phyloP scores from a whole-genome alignment of 345 rosid species.

The Carallia brachiata region DNA sequence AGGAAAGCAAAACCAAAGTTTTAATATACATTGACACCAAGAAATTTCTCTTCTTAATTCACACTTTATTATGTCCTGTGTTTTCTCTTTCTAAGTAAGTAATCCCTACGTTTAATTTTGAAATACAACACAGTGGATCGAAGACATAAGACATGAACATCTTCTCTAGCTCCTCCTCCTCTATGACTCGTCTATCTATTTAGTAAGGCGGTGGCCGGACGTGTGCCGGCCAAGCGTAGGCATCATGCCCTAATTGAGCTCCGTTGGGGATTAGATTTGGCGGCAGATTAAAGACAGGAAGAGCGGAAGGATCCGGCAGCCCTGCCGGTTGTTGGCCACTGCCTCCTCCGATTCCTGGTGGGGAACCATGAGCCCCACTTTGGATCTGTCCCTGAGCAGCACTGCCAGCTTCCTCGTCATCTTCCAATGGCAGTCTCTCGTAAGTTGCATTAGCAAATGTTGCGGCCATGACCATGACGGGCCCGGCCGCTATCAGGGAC shows the following conservation, averaged over 20 bases:
- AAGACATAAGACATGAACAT: neutral
- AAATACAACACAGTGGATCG: constrained; percentile 2
- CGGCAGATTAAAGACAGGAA: constrained; percentile 55
- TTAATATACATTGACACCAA: constrained; percentile 17
- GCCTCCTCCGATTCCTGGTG: constrained; percentile 41
- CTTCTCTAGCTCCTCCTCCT: neutral
- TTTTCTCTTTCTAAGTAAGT: neutral
- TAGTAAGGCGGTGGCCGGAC: constrained; percentile 58
- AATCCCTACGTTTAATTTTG: constrained; percentile 1
- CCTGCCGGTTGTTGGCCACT: constrained; percentile 37
- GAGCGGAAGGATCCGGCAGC: constrained; percentile 48
- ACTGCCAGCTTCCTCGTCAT: constrained; percentile 48
- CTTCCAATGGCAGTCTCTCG: constrained; percentile 74
- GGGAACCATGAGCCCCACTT: constrained; percentile 40
- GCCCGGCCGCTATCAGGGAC: constrained; percentile 64
- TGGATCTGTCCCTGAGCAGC: constrained; percentile 48
- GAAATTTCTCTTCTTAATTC: constrained; percentile 9
- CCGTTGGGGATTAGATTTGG: constrained; percentile 71
- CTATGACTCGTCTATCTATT: neutral
- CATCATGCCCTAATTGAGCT: constrained; percentile 73
- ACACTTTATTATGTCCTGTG: constrained; percentile 1
- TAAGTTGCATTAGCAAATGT: constrained; percentile 84
- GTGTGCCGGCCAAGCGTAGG: constrained; percentile 64
- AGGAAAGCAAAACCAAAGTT: neutral
- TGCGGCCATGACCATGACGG: constrained; percentile 81